phyloP scores from a whole-genome alignment of 1,284 basidiomycete species.

The Chiua sp. region DNA sequence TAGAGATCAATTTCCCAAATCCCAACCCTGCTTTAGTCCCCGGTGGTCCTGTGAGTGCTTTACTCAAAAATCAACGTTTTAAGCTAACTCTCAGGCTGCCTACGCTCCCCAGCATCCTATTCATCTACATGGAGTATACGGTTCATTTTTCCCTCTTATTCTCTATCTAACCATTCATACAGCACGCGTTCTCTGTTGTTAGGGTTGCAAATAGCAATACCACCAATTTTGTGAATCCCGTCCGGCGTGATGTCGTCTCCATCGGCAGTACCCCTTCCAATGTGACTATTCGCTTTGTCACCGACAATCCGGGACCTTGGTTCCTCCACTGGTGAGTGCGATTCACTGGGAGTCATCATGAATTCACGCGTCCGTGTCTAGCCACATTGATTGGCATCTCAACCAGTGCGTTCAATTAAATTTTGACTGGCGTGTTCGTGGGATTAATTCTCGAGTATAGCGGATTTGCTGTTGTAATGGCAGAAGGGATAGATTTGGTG shows the following conservation, averaged over 20 bases:
- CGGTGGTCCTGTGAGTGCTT: conserved; percentile 38
- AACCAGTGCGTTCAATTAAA: background rate
- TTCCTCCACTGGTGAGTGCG: background rate
- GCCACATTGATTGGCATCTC: background rate
- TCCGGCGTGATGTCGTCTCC: background rate
- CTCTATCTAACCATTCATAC: background rate
- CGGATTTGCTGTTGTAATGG: background rate
- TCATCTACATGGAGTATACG: conserved; percentile 40
- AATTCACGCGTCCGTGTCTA: background rate
- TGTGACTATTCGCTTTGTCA: background rate
- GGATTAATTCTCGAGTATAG: background rate
- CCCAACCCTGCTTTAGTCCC: conserved; percentile 6
- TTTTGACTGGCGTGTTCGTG: background rate
- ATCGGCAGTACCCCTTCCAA: background rate
- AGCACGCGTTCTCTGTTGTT: background rate
- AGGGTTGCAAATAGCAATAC: background rate
- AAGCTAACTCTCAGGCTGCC: conserved; percentile 8
- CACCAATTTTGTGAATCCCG: background rate
- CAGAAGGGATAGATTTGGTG: background rate
- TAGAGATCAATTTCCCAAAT: conserved; percentile 37
- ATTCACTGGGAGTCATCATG: background rate
- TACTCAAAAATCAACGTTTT: background rate
- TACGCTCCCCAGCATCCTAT: conserved; percentile 31
- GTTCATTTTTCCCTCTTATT: background rate
- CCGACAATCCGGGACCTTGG: background rate